Conservation (phyloP, 2,329 filamentous ascomycete species). For the Septoria linicola region DNA sequence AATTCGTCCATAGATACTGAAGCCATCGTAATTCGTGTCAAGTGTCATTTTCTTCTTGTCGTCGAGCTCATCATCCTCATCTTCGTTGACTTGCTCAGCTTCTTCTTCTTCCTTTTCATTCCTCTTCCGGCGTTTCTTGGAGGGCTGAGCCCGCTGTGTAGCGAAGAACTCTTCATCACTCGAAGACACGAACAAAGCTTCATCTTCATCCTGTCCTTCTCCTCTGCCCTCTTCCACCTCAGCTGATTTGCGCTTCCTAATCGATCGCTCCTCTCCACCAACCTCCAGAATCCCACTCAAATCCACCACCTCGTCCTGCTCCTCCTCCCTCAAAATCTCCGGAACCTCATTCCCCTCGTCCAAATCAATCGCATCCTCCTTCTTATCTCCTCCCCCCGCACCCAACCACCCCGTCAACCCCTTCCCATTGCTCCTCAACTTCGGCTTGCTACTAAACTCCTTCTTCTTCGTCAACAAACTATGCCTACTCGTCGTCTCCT, state of each 20-base stretch:
- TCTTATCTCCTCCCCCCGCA: conserved; percentile 31
- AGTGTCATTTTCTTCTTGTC: conserved; percentile 91
- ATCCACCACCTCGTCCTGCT: conserved; percentile 56
- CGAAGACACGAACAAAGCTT: conserved; percentile 40
- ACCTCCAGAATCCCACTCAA: conserved; percentile 59
- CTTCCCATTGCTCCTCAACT: conserved; percentile 47
- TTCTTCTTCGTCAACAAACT: conserved; percentile 85
- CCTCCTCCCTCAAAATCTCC: conserved; percentile 54
- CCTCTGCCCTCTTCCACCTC: conserved; percentile 17
- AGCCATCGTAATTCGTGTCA: conserved; percentile 88
- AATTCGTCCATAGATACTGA: conserved; percentile 91
- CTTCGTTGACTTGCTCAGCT: conserved; percentile 29
- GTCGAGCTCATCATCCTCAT: conserved; percentile 43
- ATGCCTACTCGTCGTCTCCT: conserved; percentile 80
- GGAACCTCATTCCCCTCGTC: conserved; percentile 51
- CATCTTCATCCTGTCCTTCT: conserved; percentile 31
- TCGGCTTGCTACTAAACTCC: conserved; percentile 50
- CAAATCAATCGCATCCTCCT: conserved; percentile 45
- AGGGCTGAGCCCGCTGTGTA: conserved; percentile 33
- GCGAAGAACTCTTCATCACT: conserved; percentile 40
- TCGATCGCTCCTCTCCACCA: no score
- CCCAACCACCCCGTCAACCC: conserved; percentile 49
- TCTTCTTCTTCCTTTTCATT: conserved; percentile 18
- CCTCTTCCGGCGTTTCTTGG: conserved; percentile 22
- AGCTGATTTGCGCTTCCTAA: conserved; percentile 26